phyloP scores from a whole-genome alignment of 129 eudicot species.

The Dittrichia graveolens region DNA sequence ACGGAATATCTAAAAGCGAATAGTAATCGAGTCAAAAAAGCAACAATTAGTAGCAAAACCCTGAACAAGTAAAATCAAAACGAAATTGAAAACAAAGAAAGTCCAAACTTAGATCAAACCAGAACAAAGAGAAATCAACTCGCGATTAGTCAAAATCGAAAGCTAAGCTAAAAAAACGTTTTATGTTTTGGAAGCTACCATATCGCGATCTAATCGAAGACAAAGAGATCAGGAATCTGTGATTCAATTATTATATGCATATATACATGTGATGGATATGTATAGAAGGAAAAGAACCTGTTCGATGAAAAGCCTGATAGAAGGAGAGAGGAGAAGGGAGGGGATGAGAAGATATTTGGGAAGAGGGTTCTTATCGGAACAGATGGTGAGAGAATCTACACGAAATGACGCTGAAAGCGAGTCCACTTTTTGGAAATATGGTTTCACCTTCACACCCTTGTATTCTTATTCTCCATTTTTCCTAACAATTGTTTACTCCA shows the following conservation, averaged over 20 bases:
- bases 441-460: conserved; percentile 6
- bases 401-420: conserved; percentile 32
- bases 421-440: conserved; percentile 17
- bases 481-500: too few species aligned
- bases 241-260: not conserved
- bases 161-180: conserved; percentile 2
- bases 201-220: conserved; percentile 39
- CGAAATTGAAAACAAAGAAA: not conserved
- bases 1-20: not conserved
- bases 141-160: conserved; percentile 19
- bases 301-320: conserved; percentile 31
- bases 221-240: conserved; percentile 12
- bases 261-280: not conserved
- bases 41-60: conserved; percentile 25
- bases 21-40: not conserved
- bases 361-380: conserved; percentile 35
- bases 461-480: not conserved
- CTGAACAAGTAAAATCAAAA: conserved; percentile 11
- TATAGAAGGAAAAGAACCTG: conserved; percentile 31
- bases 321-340: conserved; percentile 27
- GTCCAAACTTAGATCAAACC: conserved; percentile 31
- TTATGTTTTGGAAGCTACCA: conserved; percentile 21
- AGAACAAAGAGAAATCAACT: conserved; percentile 17
- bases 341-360: conserved; percentile 18
- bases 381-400: conserved; percentile 37